Evolutionary conservation across 2,329 filamentous ascomycete genomes (phyloP).

Genomic region (Penicillium olsonii): DNA sequence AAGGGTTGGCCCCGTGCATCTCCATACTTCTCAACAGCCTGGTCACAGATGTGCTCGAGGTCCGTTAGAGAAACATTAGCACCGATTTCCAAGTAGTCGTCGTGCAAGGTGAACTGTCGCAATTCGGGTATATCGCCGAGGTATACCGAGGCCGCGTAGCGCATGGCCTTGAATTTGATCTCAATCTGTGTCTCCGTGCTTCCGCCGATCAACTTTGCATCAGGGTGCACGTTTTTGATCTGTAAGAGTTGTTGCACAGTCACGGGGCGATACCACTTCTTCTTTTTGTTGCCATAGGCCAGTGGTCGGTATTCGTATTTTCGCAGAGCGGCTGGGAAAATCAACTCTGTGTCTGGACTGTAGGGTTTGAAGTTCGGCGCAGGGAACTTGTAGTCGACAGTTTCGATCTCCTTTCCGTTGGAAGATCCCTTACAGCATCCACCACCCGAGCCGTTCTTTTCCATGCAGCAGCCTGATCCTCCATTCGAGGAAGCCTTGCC

Average conservation of each 20-base stretch:
- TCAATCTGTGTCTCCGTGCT: constrained; percentile 98
- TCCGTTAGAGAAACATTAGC: constrained; percentile 93
- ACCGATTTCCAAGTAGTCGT: constrained; percentile 84
- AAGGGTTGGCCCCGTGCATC: constrained; percentile 73
- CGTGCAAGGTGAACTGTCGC: constrained; percentile 74
- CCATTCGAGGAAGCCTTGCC: constrained; percentile 60
- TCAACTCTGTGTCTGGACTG: constrained; percentile 88
- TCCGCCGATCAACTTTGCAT: constrained; percentile 91
- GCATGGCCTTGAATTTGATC: constrained; percentile 94
- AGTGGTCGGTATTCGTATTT: constrained; percentile 81
- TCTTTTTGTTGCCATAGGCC: constrained; percentile 90
- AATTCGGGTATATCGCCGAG: constrained; percentile 92
- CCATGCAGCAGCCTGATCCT: constrained; percentile 71
- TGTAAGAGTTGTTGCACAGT: constrained; percentile 84
- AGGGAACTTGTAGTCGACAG: constrained; percentile 63
- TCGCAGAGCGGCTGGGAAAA: constrained; percentile 83
- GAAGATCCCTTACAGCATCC: constrained; percentile 68
- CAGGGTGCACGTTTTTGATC: constrained; percentile 82
- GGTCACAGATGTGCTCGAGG: constrained; percentile 77
- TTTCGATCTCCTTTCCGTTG: constrained; percentile 42
- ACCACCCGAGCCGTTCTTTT: constrained; percentile 57
- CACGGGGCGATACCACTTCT: constrained; percentile 89
- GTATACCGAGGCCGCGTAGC: constrained; percentile 86
- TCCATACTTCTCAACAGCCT: constrained; percentile 80
- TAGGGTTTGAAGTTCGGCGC: constrained; percentile 93